Base-by-base conservation (phyloP, 768 basidiomycete species). In the Leccinum barrowsii region DNA sequence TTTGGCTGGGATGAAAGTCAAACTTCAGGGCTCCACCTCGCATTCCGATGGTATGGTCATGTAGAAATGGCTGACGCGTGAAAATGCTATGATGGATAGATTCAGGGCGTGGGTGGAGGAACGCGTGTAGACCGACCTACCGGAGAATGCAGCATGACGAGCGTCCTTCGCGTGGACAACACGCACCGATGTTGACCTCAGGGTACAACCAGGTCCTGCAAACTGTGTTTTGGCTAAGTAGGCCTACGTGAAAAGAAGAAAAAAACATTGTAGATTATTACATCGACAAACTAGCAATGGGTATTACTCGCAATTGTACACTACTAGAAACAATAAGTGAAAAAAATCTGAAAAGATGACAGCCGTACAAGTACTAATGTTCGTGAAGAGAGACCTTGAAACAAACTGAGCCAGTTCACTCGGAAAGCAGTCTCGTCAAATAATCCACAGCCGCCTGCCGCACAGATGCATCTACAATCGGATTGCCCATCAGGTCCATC, bases 401-500 rank as follows among this genome's bases (percentile, higher is more conserved):
- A 54, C 50, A 63, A 63, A 56, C 42, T 56, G 30, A 66, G 59
- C 61, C 57, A 63, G 64, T 62, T 72, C 64, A 72, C 52, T 74
- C 71, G 0, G 68, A 68, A 60, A 89, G 85, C 28, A 89, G 73
- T 66, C 82, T 85, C 73, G 86, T 87, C 63, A 90, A 73, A 73
- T 87, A 90, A 52, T 89, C 87, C 46, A 83, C 79, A 3, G 87
- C 88, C 5, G 83, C 84, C 63, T 83, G 81, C 70, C 83, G 85
- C 54, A 89, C 77, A 11, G 78, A 76, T n/a, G 77, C 76, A 60
- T 89, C 86, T 7, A 83, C 77, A 37, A 73, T 75, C 6, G 80
- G 78, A 61, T 84, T 88, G 21, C 78, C 77, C 61, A 91, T 72
- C 42, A 91, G 60, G 53, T 88, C 86, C 57, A 86, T 83, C 22